Percentiles rank a stretch among this genome's conserved stretches.
phyloP scores from a whole-genome alignment of 2,329 filamentous ascomycete species.

The Ceratocystis harringtonii region DNA sequence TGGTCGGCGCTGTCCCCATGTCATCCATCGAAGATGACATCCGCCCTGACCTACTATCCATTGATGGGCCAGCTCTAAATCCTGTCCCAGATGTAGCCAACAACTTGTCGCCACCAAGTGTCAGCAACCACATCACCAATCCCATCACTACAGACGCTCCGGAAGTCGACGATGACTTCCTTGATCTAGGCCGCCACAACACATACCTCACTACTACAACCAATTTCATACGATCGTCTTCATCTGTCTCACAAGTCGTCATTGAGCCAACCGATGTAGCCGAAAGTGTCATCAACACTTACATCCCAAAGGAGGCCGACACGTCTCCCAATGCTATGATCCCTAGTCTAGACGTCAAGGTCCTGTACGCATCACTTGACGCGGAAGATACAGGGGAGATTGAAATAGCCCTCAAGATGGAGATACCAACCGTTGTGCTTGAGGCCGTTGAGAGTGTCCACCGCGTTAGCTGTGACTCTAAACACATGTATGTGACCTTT shows the following conservation, averaged over 20 bases:
- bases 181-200: not conserved
- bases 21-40: not conserved
- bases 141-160: not conserved
- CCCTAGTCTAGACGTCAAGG: constrained; percentile 3
- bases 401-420: constrained; percentile 19
- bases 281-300: constrained; percentile 17
- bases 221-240: not conserved
- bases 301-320: constrained; percentile 18
- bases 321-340: constrained; percentile 15
- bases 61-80: not conserved
- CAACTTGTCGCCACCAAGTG: too few relatives aligned
- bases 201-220: not conserved
- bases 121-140: not conserved
- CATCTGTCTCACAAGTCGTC: constrained; percentile 1
- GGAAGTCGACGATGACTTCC: not conserved
- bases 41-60: not conserved
- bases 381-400: constrained; percentile 18
- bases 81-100: not conserved
- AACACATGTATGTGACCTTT: constrained; percentile 19
- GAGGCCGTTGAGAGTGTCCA: constrained; percentile 18
- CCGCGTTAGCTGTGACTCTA: constrained; percentile 18
- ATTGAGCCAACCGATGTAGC: not conserved
- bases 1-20: constrained; percentile 7
- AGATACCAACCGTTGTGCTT: constrained; percentile 20
- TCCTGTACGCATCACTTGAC: constrained; percentile 18